These are phyloP conservation scores for Podila clonocystis DNA, from an alignment of 192 early-diverging fungal species.

Conservation along the genomic window DNA sequence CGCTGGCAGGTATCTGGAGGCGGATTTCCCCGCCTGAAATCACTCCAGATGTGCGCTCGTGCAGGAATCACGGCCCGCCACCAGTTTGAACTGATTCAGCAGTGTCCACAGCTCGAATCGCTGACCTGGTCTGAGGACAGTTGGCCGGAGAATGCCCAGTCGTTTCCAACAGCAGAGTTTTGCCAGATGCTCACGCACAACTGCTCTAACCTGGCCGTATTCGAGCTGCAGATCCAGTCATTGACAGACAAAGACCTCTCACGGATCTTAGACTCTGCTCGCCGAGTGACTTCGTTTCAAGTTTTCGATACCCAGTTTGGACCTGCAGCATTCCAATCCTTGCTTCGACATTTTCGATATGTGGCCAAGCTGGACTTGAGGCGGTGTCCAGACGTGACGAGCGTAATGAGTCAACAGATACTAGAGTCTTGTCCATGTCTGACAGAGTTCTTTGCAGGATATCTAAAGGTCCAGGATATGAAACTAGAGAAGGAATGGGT, in stretches of 20 bases:
- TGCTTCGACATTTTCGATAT: conserved; percentile 8
- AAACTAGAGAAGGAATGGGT: conserved; percentile 11
- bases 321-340: background rate
- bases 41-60: background rate
- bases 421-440: conserved; percentile 8
- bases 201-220: conserved; percentile 4
- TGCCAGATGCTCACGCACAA: background rate
- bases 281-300: conserved; percentile 1
- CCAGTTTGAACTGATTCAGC: conserved; percentile 7
- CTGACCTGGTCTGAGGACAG: background rate
- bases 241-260: conserved; percentile 5
- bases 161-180: background rate
- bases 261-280: background rate
- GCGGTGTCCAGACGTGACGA: conserved; percentile 8
- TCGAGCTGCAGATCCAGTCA: background rate
- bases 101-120: background rate
- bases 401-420: conserved; percentile 16
- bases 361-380: conserved; percentile 11
- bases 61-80: conserved; percentile 3
- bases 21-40: background rate
- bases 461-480: conserved; percentile 13
- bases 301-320: conserved; percentile 16
- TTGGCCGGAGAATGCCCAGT: background rate
- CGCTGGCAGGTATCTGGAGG: too few relatives aligned
- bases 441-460: background rate